Percentiles rank a stretch among this genome's conserved stretches.
Evolutionary conservation across 495 filamentous ascomycete genomes (phyloP).

Genomic region (Hypoxylon trugodes): DNA sequence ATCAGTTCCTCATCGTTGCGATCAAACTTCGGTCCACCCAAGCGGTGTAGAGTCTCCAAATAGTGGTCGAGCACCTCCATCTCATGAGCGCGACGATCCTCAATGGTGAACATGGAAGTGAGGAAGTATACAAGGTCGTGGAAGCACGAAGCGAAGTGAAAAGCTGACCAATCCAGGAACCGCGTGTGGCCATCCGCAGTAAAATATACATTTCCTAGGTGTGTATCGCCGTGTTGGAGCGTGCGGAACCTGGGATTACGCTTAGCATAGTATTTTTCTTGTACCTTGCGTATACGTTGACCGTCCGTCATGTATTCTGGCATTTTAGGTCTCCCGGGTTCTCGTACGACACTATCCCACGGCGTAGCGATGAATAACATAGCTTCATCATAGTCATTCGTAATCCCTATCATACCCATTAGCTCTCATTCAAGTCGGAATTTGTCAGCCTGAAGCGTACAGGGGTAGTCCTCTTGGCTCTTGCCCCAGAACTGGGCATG

Average conservation of each 20-base stretch:
- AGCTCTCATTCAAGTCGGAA: neutral
- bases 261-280: conserved; percentile 42
- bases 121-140: conserved; percentile 50
- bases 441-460: conserved; percentile 23
- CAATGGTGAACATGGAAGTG: conserved; percentile 42
- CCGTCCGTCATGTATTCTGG: conserved; percentile 39
- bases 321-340: conserved; percentile 37
- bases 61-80: conserved; percentile 46
- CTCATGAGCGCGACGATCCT: conserved; percentile 45
- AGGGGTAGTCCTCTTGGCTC: conserved; percentile 40
- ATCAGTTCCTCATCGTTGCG: conserved; percentile 41
- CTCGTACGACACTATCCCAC: conserved; percentile 37
- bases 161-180: conserved; percentile 50
- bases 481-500: conserved; percentile 51
- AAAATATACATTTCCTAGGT: conserved; percentile 39
- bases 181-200: conserved; percentile 39
- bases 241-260: conserved; percentile 42
- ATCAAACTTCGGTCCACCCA: conserved; percentile 38
- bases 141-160: conserved; percentile 45
- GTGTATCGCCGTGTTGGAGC: conserved; percentile 48
- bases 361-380: conserved; percentile 34
- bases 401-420: conserved; percentile 23
- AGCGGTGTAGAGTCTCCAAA: conserved; percentile 30
- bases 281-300: conserved; percentile 38
- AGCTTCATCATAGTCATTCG: conserved; percentile 32